Base-by-base conservation (phyloP, 257 asterid species). In the Solanum ahanhuiri region DNA sequence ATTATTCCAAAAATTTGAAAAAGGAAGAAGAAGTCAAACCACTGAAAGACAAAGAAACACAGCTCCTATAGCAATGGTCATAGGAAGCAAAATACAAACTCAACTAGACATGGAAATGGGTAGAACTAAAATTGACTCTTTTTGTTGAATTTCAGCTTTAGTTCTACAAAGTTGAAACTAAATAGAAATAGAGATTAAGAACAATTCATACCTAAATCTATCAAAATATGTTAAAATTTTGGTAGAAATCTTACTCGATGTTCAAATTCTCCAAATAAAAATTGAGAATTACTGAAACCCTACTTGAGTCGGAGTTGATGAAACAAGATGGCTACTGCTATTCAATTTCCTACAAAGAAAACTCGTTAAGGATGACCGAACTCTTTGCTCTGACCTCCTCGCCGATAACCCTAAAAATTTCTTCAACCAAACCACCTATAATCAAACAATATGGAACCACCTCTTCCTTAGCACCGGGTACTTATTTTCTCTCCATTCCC, bases 71-170 rank as follows among this genome's bases (percentile, higher is more conserved):
- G 48, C 15, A 71, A 34, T 71, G 8, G 37, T 20, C 8, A 34
- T 34, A 18, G 20, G 7, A 71, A 18, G 25, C 81, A 71, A 69
- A 69, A 89, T 83, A 88, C 87, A 87, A 87, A 88, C 87, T 87
- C 69, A 66, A 86, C 81, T 14, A 58, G 75, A 90, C 41, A 79
- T 54, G 2, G 2, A 8, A 39, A 39, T 39, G 9, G 20, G 63
- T 54, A 54, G n/a, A 14, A 54, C 63, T 10, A 41, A 14, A 41
- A 41, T 10, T 41, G 48, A 10, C 14, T 41, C 14, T 41, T 9
- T 41, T 41, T 3, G 48, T 41, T 41, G 14, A 41, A 41, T 41
- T 41, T 41, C 4, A 10, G 48, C 14, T 11, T 41, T 14, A 1
- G 4, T 41, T 41, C 14, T 41, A 41, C 48, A 41, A 10, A 41